Evolutionary conservation across 2,329 filamentous ascomycete species (phyloP), one percentile per base, ranked within the genome.

Genomic region (Phyllosticta ampelicida): DNA sequence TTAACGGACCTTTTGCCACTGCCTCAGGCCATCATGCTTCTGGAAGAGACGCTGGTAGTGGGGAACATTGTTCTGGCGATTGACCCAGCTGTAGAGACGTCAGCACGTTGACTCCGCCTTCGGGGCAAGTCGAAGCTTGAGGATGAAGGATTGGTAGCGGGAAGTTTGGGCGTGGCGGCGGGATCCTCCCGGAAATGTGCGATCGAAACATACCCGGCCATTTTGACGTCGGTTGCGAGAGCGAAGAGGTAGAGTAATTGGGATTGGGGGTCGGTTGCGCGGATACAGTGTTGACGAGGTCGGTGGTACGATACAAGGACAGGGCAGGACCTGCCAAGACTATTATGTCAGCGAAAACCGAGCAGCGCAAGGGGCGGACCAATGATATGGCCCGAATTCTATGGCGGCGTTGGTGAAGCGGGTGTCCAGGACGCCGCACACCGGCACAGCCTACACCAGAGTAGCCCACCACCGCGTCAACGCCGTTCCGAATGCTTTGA

Each of bases 31-130:
- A 74, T 87, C 87, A 66, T 88, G 85, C 64, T 80, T 77, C 78
- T 90, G 87, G 79, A 89, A 90, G 66, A 82, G 75, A 69, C 82
- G 80, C 80, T 92, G 88, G 77, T 86, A 80, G 71, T 86, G 68
- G 59, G 86, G 86, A 68, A 91, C 87, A 69, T 80, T 82, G 82
- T 92, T 92, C 72, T 82, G 80, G 73, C 85, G 84, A 81, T 88
- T 78, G 77, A 90, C 65, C 70, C 85, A 68, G 62, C 78, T 79
- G 55, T 19, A 66, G 55, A 50, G 28, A 52, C 28, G 53, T 56
- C 26, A 60, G 56, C 55, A 16, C 3, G 16, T 44, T 44, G 29
- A 29, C 48, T 59, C 52, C 26, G 30, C 28, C 29, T 58, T 44
- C 36, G n/a, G 36, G 36, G 36, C 36, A 44, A n/a, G 36, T 44